Percentiles rank a stretch among this genome's conserved stretches.
Conservation (phyloP, 164 flowering plant species). For the Chloranthus sessilifolius region DNA sequence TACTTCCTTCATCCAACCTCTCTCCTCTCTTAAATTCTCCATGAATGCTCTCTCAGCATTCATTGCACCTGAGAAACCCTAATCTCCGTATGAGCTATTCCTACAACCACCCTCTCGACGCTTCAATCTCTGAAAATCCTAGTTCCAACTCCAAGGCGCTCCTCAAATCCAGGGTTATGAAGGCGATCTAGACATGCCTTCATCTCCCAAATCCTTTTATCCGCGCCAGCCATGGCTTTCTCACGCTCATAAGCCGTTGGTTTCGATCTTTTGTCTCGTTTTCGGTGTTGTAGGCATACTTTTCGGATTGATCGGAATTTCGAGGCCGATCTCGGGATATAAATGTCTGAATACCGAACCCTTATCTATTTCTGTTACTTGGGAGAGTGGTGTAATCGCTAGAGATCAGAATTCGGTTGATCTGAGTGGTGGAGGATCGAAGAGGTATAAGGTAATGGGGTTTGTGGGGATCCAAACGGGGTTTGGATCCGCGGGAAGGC, state of each 20-base stretch:
- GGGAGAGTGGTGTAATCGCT: slow-evolving; percentile 34
- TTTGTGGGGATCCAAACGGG: slow-evolving; percentile 98
- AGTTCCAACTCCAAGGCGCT: too few species aligned
- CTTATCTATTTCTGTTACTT: slow-evolving; percentile 58
- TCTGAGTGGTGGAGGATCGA: slow-evolving; percentile 13
- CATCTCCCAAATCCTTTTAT: slow-evolving; percentile 55
- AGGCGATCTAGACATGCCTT: slow-evolving; percentile 38
- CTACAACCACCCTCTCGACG: too few species aligned
- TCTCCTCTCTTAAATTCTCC: too few species aligned
- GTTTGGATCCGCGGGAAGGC: slow-evolving; percentile 69
- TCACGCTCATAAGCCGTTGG: slow-evolving; percentile 22
- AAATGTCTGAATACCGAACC: slow-evolving; percentile 32
- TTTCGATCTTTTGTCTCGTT: slow-evolving; percentile 34
- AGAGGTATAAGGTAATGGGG: slow-evolving; percentile 80
- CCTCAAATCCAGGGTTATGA: slow-evolving; percentile 16
- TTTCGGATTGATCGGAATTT: slow-evolving; percentile 37
- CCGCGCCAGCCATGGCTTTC: slow-evolving; percentile 37
- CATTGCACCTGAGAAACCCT: too few species aligned
- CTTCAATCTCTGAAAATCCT: too few species aligned
- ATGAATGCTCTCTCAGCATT: too few species aligned
- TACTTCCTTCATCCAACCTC: too few species aligned
- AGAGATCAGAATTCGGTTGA: slow-evolving; percentile 5
- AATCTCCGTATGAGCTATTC: too few species aligned
- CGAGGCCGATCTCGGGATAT: slow-evolving; percentile 14
- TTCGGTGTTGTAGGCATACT: slow-evolving; percentile 49